Percentiles rank a stretch among this genome's conserved stretches.
Evolutionary conservation across 1,284 basidiomycete species (phyloP).

Genomic region (Moesziomyces antarcticus): DNA sequence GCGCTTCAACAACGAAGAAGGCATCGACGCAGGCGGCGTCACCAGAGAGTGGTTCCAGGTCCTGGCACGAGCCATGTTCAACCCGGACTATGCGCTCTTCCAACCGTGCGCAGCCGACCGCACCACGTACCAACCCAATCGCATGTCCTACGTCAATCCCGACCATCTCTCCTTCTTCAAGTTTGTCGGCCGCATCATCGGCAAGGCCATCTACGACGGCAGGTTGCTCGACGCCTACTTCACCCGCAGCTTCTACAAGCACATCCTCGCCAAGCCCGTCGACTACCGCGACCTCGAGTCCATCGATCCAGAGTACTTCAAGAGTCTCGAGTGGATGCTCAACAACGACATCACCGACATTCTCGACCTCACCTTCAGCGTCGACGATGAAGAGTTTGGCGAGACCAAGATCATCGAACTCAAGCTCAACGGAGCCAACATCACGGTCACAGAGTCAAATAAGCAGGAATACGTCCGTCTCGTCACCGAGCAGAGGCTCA

Average conservation of each 20-base stretch:
- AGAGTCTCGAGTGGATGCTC: conserved; percentile 72
- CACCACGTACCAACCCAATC: conserved; percentile 95
- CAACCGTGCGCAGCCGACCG: conserved; percentile 87
- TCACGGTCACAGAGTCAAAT: conserved; percentile 78
- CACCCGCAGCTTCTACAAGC: conserved; percentile 71
- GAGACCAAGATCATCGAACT: conserved; percentile 65
- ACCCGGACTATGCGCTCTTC: conserved; percentile 98
- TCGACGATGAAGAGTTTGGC: conserved; percentile 82
- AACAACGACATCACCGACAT: conserved; percentile 74
- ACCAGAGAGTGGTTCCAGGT: conserved; percentile 99
- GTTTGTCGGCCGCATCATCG: conserved; percentile 96
- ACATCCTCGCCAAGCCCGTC: conserved; percentile 63
- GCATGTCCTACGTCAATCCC: conserved; percentile 83
- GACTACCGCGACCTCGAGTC: conserved; percentile 66
- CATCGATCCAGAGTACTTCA: conserved; percentile 79
- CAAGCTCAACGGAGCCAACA: conserved; percentile 58
- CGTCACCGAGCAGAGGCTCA: conserved; percentile 88
- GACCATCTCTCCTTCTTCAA: conserved; percentile 98
- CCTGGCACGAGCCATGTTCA: conserved; percentile 97
- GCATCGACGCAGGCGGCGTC: conserved; percentile 97
- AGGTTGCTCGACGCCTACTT: conserved; percentile 98
- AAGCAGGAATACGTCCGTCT: conserved; percentile 95
- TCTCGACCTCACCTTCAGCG: conserved; percentile 86
- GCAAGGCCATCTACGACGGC: conserved; percentile 92
- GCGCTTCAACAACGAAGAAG: conserved; percentile 96